Evolutionary conservation across 2,329 filamentous ascomycete species (phyloP), one percentile per base, ranked within the genome.

Genomic region (Sclerotinia subarctica): DNA sequence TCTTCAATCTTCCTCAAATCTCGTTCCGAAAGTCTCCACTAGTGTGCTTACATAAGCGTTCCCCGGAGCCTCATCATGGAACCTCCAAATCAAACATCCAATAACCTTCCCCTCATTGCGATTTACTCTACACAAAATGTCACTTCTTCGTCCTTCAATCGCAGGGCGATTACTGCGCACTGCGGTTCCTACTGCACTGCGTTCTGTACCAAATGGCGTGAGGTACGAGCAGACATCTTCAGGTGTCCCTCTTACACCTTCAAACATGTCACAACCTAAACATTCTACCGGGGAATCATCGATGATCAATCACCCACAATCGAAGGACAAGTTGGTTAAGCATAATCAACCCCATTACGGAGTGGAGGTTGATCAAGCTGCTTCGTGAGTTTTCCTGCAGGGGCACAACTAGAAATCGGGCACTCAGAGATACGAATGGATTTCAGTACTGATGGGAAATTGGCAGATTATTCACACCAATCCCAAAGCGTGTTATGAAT

Each of bases 401-500:
- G 77, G 80, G 71, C 26, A 49, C 29, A 52, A 38, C 8, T 2
- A 24, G 8, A 38, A 26, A 26, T 21, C 26, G 5, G 21, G 46
- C n/a, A 42, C 6, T 24, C 7, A 32, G 17, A 17, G 38, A 32
- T 21, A 44, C 52, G 51, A 74, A 44, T 26, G 19, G 24, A 59
- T 56, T 64, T 5, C 38, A 42, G 38, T 42, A 64, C 62, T 64
- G 62, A 64, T 64, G 62, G 49, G 35, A 64, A 78, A 69, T 78
- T 76, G 71, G 77, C 77, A 97, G 94, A 70, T 89, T 88, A 77
- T 99, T 92, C 81, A 97, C 94, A 1, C 95, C 94, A 26, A 88
- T 97, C 29, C 94, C 95, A 69, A 94, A 91, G 82, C 86, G 89
- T 72, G 86, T 97, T 70, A 93, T 97, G 86, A 90, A 97, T 77